A percentile compares a stretch with the other conserved stretches of the same genome.
phyloP scores from a whole-genome alignment of 2,329 filamentous ascomycete genomes.

The Fusarium sp. region DNA sequence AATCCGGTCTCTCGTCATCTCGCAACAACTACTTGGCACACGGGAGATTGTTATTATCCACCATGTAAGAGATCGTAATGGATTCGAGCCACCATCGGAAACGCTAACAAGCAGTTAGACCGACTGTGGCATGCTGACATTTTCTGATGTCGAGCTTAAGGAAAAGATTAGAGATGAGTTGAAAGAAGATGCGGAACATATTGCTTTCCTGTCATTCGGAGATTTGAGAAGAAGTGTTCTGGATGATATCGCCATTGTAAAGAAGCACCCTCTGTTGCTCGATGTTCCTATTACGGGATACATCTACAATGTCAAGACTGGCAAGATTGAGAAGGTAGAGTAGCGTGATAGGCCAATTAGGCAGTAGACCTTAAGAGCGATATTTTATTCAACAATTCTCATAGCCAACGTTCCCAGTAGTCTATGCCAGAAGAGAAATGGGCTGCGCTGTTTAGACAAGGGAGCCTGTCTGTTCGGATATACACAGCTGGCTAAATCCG shows the following conservation, averaged over 20 bases:
- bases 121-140: background rate
- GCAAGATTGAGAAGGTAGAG: background rate
- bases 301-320: background rate
- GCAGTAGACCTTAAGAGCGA: background rate
- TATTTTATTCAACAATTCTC: background rate
- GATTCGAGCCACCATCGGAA: fast-evolving
- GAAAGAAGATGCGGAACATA: background rate
- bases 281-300: background rate
- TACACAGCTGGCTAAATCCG: background rate
- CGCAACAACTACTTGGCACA: background rate
- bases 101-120: background rate
- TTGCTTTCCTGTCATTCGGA: background rate
- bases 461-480: background rate
- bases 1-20: background rate
- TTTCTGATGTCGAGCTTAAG: background rate
- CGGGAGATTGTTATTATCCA: background rate
- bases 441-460: background rate
- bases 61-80: background rate
- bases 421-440: background rate
- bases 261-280: background rate
- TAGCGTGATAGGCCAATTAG: background rate
- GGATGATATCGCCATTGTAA: background rate
- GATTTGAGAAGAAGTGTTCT: background rate
- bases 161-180: background rate
- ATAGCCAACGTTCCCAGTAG: background rate